Conservation (phyloP, 2,329 filamentous ascomycete genomes). For the Cephalotrichum gorgonifer region DNA sequence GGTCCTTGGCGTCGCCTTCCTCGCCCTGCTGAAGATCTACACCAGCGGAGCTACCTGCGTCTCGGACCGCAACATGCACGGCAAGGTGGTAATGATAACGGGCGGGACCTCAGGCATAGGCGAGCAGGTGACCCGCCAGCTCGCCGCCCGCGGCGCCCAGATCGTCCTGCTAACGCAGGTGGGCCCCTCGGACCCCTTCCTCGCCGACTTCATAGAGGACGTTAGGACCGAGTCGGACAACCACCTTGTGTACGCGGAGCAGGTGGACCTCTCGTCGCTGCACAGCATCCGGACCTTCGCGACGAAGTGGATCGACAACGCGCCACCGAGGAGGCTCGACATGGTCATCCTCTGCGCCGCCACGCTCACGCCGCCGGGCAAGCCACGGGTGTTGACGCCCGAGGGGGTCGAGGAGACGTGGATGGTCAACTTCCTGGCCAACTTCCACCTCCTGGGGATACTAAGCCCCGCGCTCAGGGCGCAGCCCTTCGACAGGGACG, state of each 20-base stretch:
- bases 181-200: constrained; percentile 71
- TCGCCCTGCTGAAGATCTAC: constrained; percentile 57
- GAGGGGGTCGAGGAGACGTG: constrained; percentile 84
- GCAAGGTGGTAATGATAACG: constrained; percentile 87
- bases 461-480: constrained; percentile 81
- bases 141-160: constrained; percentile 79
- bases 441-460: constrained; percentile 89
- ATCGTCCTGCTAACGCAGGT: constrained; percentile 81
- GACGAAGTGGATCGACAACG: constrained; percentile 96
- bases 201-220: constrained; percentile 88
- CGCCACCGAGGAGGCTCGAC: constrained; percentile 78
- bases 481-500: constrained; percentile 88
- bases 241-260: constrained; percentile 86
- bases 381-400: constrained; percentile 47
- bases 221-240: constrained; percentile 68
- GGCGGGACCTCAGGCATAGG: constrained; percentile 93
- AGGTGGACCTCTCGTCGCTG: constrained; percentile 82
- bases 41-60: constrained; percentile 64
- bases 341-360: constrained; percentile 84
- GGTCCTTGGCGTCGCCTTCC: constrained; percentile 21
- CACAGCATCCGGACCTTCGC: constrained; percentile 87
- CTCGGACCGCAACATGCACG: constrained; percentile 78
- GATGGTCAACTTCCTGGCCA: constrained; percentile 91
- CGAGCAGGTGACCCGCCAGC: constrained; percentile 59
- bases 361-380: constrained; percentile 60